These are phyloP conservation scores for Cotoneaster glaucophyllus DNA, from an alignment of 306 rosid genomes.

Conservation along the genomic window DNA sequence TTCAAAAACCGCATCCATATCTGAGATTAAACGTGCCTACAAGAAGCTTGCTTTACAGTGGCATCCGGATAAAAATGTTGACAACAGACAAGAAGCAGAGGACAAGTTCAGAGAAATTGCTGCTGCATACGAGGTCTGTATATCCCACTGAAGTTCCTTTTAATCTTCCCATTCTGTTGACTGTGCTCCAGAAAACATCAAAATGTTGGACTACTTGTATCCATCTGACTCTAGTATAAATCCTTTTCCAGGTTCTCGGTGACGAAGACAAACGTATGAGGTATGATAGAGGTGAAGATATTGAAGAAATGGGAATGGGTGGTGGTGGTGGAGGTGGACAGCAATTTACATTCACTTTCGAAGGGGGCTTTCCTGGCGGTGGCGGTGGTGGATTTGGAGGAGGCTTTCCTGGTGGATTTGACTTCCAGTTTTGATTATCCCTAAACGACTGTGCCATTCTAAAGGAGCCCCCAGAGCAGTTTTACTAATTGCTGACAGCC, in stretches of 20 bases:
- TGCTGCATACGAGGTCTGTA: constrained; percentile 85
- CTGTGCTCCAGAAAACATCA: not conserved
- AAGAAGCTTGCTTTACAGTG: constrained; percentile 98
- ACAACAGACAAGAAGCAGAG: constrained; percentile 92
- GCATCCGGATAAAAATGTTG: constrained; percentile 98
- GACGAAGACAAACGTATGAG: constrained; percentile 88
- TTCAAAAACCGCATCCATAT: constrained; percentile 62
- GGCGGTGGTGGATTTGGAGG: constrained; percentile 48
- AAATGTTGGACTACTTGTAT: constrained; percentile 1
- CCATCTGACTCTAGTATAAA: constrained; percentile 12
- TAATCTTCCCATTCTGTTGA: not conserved
- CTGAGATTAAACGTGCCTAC: constrained; percentile 96
- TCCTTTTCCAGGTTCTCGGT: constrained; percentile 58
- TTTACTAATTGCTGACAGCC: constrained; percentile 44
- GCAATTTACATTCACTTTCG: constrained; percentile 60
- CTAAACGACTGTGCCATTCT: constrained; percentile 1
- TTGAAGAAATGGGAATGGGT: constrained; percentile 73
- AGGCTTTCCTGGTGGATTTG: constrained; percentile 65
- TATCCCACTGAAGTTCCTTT: not conserved
- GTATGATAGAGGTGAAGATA: constrained; percentile 92
- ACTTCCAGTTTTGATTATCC: constrained; percentile 58
- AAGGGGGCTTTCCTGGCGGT: constrained; percentile 65
- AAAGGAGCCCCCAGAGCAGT: constrained; percentile 26
- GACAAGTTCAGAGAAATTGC: constrained; percentile 83
- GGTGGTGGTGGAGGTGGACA: constrained; percentile 72